Evolutionary conservation across 768 basidiomycete species (phyloP), one percentile per base, ranked within the genome.

Genomic region (Termitomyces sp.): DNA sequence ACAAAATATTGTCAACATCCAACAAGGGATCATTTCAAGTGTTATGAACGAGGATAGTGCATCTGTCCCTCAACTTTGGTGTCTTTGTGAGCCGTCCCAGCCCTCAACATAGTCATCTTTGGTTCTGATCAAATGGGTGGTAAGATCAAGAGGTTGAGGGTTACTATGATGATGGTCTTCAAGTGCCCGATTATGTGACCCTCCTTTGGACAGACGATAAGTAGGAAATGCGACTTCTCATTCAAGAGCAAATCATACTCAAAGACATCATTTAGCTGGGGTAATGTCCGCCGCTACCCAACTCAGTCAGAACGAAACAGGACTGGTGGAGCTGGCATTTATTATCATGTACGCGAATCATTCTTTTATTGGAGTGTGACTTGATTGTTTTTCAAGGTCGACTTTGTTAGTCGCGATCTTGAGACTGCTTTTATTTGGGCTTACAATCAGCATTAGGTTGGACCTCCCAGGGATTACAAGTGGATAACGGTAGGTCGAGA

Each of bases 141-240:
- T 40, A 77, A 34, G 76, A 77, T 57, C 74, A 77, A 65, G 85
- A 87, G 62, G 87, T 88, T 8, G 77, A 83, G 63, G 82, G 79
- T 2, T 86, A 84, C 62, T 87, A 84, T 57, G 79, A 84, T 54
- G 72, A 80, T 54, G 84, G 84, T 7, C 70, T 86, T 72, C 67
- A 69, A 3, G 83, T 82, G 3, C 79, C 80, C 0, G 84, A 86
- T 46, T 83, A 85, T 61, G 71, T 87, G 21, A 82, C 78, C 9
- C 69, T 87, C 3, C 72, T 87, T 28, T 87, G 85, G 85, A 72
- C 85, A 1, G 87, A 90, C 59, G 87, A 88, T 64, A 88, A 88
- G 82, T 83, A 47, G 62, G 49, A 5, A 28, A 32, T 10, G 12
- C 53, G 28, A 21, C 15, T 54, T 42, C 19, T 2, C 15, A n/a